phyloP scores from a whole-genome alignment of 1,139 yeast genomes.

The Eremothecium coryli region DNA sequence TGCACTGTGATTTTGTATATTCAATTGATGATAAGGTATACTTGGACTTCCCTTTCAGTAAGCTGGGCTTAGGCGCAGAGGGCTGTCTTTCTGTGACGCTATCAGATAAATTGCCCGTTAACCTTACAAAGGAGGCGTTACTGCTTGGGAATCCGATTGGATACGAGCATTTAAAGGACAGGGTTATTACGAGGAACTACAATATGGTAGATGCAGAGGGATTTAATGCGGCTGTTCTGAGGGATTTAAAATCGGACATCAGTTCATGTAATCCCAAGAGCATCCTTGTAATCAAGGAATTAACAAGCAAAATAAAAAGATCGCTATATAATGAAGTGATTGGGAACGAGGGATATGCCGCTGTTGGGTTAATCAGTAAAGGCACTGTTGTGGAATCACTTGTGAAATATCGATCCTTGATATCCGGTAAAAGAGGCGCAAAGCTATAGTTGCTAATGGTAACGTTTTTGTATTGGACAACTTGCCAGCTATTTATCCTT shows the following conservation, averaged over 20 bases:
- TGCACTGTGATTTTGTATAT: slow-evolving; percentile 68
- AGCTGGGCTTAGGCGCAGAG: slow-evolving; percentile 76
- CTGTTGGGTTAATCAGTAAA: neutral
- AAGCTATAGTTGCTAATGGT: too few species aligned
- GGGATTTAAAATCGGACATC: slow-evolving; percentile 40
- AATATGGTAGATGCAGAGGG: slow-evolving; percentile 41
- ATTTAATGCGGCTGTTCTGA: slow-evolving; percentile 48
- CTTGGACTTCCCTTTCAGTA: slow-evolving; percentile 68
- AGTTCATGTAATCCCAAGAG: slow-evolving; percentile 50
- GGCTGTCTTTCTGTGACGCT: slow-evolving; percentile 69
- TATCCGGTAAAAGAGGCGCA: too few species aligned
- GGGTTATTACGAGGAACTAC: slow-evolving; percentile 54
- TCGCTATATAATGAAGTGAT: slow-evolving; percentile 43
- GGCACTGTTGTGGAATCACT: too few species aligned
- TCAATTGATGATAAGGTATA: slow-evolving; percentile 55
- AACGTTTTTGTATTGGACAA: too few species aligned
- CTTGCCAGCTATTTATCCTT: too few species aligned
- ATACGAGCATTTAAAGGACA: slow-evolving; percentile 53
- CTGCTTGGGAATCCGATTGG: slow-evolving; percentile 58
- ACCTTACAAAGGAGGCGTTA: slow-evolving; percentile 65
- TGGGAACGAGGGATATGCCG: slow-evolving; percentile 23
- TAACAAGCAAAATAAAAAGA: slow-evolving; percentile 40
- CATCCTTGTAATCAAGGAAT: slow-evolving; percentile 51
- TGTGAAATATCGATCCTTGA: too few species aligned
- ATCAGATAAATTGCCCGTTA: slow-evolving; percentile 62